phyloP scores from a whole-genome alignment of 768 basidiomycete genomes.

The Phlebiopsis gigantea region DNA sequence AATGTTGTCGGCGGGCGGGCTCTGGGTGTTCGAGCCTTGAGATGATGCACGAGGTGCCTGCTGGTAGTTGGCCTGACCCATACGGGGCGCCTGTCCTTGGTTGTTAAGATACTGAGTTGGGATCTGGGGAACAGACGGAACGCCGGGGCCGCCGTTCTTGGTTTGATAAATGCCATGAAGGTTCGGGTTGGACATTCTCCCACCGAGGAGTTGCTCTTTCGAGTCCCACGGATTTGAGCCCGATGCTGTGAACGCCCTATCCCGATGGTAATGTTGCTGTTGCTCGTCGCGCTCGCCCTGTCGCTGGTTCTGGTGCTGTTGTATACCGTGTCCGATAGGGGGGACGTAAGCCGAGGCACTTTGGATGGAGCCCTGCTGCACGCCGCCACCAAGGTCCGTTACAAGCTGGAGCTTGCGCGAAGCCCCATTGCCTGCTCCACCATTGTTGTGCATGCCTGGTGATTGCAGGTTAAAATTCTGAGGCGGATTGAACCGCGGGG shows the following conservation, averaged over 20 bases:
- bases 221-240: constrained; percentile 54
- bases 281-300: constrained; percentile 19
- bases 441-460: constrained; percentile 36
- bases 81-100: constrained; percentile 32
- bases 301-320: constrained; percentile 29
- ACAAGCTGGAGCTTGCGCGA: constrained; percentile 49
- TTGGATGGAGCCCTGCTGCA: constrained; percentile 43
- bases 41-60: not conserved
- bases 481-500: constrained; percentile 63
- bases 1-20: constrained; percentile 27
- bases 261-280: constrained; percentile 22
- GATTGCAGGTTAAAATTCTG: constrained; percentile 43
- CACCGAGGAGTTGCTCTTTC: constrained; percentile 51
- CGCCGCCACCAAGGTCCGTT: constrained; percentile 64
- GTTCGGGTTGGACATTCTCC: constrained; percentile 65
- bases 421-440: constrained; percentile 32
- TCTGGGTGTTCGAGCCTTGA: constrained; percentile 12
- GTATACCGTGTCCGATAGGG: constrained; percentile 35
- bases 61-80: constrained; percentile 16
- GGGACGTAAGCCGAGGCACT: constrained; percentile 43
- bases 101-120: constrained; percentile 71
- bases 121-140: constrained; percentile 69
- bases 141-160: constrained; percentile 23
- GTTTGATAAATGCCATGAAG: constrained; percentile 54
- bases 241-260: constrained; percentile 32